Conservation (phyloP, 2,329 filamentous ascomycete genomes). For the Neofusicoccum laricinum region DNA sequence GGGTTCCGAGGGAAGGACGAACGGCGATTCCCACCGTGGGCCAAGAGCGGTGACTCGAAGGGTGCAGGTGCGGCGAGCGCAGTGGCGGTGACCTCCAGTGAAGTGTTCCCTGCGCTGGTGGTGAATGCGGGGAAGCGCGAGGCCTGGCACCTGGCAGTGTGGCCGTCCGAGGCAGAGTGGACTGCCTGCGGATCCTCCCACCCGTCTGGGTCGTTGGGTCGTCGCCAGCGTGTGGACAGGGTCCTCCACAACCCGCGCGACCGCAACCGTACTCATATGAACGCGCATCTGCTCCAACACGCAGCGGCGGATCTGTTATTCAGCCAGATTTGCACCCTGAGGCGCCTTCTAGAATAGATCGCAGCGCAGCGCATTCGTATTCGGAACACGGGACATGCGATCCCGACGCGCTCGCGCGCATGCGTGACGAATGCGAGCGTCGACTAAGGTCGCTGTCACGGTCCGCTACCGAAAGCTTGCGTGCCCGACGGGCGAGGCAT, state of each 20-base stretch:
- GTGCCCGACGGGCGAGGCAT: neutral
- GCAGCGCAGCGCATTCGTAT: neutral
- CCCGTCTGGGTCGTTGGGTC: neutral
- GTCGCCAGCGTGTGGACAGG: neutral
- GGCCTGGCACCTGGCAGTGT: neutral
- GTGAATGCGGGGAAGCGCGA: neutral
- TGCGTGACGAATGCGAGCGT: neutral
- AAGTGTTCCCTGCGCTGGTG: neutral
- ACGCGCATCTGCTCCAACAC: neutral
- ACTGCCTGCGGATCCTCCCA: neutral
- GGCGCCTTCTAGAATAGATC: slow-evolving; percentile 1
- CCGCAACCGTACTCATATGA: neutral
- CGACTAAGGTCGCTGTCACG: neutral
- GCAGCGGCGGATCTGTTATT: neutral
- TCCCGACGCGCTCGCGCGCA: neutral
- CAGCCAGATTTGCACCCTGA: neutral
- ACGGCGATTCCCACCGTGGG: neutral
- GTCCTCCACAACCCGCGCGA: too few relatives aligned
- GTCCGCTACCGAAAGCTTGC: neutral
- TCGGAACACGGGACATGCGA: neutral
- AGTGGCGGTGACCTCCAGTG: neutral
- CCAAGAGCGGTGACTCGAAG: slow-evolving; percentile 1
- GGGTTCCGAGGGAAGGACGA: neutral
- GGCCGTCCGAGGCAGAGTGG: neutral
- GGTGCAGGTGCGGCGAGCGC: neutral